Conservation (phyloP, 371 early-diverging fungal genomes). For the Apophysomyces variabilis region DNA sequence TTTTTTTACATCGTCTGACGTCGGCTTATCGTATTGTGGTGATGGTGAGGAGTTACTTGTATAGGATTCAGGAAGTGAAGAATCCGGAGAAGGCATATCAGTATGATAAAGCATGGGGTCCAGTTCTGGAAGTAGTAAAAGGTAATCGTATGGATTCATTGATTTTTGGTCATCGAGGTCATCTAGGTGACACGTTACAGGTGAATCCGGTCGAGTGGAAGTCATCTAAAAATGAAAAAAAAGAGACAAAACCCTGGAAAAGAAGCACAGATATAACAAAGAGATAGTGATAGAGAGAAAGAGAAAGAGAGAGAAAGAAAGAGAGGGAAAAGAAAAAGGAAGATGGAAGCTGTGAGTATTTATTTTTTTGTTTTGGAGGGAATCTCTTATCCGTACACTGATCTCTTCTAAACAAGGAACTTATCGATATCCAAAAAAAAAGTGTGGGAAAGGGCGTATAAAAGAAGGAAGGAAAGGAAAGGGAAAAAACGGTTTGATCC, state of each 20-base stretch:
- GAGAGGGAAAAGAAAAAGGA: background rate
- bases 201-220: slow-evolving; percentile 2
- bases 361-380: slow-evolving; percentile 8
- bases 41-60: background rate
- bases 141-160: slow-evolving; percentile 13
- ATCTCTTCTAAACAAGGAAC: slow-evolving; percentile 8
- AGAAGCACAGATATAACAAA: background rate
- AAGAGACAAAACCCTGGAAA: background rate
- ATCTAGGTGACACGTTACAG: background rate
- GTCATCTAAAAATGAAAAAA: background rate
- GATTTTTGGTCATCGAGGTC: background rate
- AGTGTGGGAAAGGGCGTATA: slow-evolving; percentile 5
- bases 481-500: background rate
- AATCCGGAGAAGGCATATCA: background rate
- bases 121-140: slow-evolving; percentile 13
- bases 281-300: background rate
- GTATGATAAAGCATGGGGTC: background rate
- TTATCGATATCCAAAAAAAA: slow-evolving; percentile 4
- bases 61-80: background rate
- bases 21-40: background rate
- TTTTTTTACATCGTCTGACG: slow-evolving; percentile 4
- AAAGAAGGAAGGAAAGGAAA: background rate
- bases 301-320: background rate
- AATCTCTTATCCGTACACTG: slow-evolving; percentile 9
- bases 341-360: background rate